These are phyloP conservation scores for Exophiala calicioides DNA, from an alignment of 2,329 filamentous ascomycete species.

Conservation along the genomic window DNA sequence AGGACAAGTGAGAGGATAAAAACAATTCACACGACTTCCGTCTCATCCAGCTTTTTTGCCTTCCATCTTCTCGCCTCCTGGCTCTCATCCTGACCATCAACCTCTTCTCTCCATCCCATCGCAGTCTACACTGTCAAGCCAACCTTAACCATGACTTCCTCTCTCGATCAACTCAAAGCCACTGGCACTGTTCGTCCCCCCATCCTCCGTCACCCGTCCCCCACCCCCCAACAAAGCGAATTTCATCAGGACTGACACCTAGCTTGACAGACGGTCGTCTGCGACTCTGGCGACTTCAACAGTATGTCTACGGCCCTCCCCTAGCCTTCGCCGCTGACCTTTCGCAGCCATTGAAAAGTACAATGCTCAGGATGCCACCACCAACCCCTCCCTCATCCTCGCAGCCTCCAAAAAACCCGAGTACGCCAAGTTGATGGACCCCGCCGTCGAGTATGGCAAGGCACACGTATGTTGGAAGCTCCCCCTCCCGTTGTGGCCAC, in stretches of 20 bases:
- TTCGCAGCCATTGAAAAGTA: constrained; percentile 92
- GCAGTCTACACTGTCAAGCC: constrained; percentile 5
- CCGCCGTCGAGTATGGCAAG: constrained; percentile 85
- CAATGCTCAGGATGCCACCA: constrained; percentile 99
- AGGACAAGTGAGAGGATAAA: too few species aligned
- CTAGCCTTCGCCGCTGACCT: constrained; percentile 12
- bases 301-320: constrained; percentile 55
- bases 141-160: constrained; percentile 71
- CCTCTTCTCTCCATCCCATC: not conserved
- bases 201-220: constrained; percentile 13
- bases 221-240: not conserved
- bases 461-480: constrained; percentile 53
- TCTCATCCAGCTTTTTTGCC: not conserved
- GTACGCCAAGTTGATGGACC: constrained; percentile 89
- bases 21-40: not conserved
- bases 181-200: constrained; percentile 79
- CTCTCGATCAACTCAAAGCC: constrained; percentile 96
- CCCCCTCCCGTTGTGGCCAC: not conserved
- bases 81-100: not conserved
- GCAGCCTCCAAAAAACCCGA: constrained; percentile 97
- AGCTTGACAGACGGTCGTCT: constrained; percentile 76
- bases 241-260: constrained; percentile 19
- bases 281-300: constrained; percentile 89
- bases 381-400: constrained; percentile 98
- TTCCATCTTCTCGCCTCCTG: not conserved